Conservation (phyloP, 495 filamentous ascomycete species). For the Trichoderma erinaceum region DNA sequence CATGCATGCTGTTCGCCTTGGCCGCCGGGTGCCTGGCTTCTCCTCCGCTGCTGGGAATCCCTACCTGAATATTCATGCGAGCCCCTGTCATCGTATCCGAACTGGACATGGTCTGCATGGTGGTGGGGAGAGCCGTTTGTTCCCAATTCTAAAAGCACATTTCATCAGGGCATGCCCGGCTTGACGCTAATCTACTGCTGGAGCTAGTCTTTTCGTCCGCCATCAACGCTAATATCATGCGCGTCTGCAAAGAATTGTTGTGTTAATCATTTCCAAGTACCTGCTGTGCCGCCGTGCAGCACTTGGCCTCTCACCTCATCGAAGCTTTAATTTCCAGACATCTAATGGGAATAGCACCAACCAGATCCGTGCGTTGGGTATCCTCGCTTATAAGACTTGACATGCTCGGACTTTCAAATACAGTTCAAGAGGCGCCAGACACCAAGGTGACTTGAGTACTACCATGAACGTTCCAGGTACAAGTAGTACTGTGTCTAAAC, state of each 20-base stretch:
- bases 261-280: not conserved
- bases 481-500: too few species aligned
- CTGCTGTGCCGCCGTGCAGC: not conserved
- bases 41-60: constrained; percentile 2
- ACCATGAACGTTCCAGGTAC: too few species aligned
- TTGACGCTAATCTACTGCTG: not conserved
- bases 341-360: too few species aligned
- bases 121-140: constrained; percentile 8
- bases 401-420: too few species aligned
- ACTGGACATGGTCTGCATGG: constrained; percentile 1
- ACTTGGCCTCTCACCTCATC: not conserved
- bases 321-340: too few species aligned
- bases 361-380: too few species aligned
- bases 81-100: not conserved
- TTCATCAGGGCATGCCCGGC: constrained; percentile 4
- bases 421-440: too few species aligned
- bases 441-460: too few species aligned
- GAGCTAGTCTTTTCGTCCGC: not conserved
- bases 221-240: constrained; percentile 6
- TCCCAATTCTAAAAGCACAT: not conserved
- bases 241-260: not conserved
- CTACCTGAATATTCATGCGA: not conserved
- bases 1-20: constrained; percentile 10
- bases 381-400: too few species aligned
- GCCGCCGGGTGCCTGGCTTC: not conserved